A percentile compares a stretch with the other conserved stretches of the same genome.
Evolutionary conservation across 169 alveolate species (phyloP).

Genomic region (Plasmodium chabaudi): DNA sequence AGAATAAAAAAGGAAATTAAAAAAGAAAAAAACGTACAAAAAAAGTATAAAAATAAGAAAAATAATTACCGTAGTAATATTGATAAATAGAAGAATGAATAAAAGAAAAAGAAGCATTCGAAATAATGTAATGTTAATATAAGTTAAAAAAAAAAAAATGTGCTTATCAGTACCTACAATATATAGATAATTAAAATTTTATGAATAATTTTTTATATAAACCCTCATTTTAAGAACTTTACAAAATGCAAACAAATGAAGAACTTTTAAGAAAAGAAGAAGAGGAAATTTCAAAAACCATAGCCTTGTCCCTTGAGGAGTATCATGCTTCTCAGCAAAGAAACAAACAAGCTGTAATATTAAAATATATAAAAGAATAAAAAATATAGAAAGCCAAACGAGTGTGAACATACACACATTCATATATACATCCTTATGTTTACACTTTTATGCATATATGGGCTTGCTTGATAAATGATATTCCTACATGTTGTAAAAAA

Average conservation of each 20-base stretch:
- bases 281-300: constrained; percentile 68
- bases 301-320: constrained; percentile 66
- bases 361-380: neutral
- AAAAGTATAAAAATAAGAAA: neutral
- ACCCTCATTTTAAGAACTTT: neutral
- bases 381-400: too few relatives aligned
- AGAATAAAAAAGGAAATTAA: neutral
- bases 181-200: too few relatives aligned
- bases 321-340: constrained; percentile 45
- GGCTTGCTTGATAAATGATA: neutral
- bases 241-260: constrained; percentile 72
- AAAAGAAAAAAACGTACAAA: neutral
- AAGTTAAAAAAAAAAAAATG: too few relatives aligned
- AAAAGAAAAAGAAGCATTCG: too few relatives aligned
- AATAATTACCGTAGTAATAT: neutral
- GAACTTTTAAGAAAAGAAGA: constrained; percentile 73
- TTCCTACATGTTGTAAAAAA: too few relatives aligned
- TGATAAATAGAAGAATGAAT: too few relatives aligned
- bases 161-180: too few relatives aligned
- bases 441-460: neutral
- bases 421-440: neutral
- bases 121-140: too few relatives aligned
- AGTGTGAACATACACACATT: neutral
- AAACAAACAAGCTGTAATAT: constrained; percentile 28
- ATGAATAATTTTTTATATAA: too few relatives aligned